Evolutionary conservation across 768 basidiomycete genomes (phyloP), one percentile per base, ranked within the genome.

Genomic region (Sarcodon aspratus): DNA sequence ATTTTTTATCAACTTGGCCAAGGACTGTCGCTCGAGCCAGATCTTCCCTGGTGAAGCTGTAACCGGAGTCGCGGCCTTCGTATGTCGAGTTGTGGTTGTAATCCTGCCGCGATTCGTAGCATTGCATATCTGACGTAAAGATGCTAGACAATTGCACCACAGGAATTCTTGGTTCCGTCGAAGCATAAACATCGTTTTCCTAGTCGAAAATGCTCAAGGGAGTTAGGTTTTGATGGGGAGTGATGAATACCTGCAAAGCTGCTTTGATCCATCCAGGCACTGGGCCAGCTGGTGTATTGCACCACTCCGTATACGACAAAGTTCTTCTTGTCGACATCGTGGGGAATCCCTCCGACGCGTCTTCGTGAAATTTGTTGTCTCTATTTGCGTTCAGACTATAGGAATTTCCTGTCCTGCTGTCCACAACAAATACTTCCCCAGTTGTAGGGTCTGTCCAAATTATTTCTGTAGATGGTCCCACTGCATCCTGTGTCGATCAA

Each of bases 1-100:
- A 98, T 66, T 97, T 99, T 52, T 69, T 64, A 63, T 98, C 96
- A 42, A 98, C 79, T 61, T 99, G 96, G 50, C 75, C 77, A 45
- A 98, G 73, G 45, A 92, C 73, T 46, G 61, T 61, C 21, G 84
- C 83, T 27, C 63, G 58, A 15, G 56, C 59, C 35, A 98, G 71
- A 51, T 82, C 78, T 27, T 68, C 64, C 53, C 73, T 75, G 33
- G 61, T 61, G 55, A 85, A 77, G 13, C 50, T 47, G 8, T 51
- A 48, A 12, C 35, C n/a, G 7, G 48, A 44, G 3, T 8, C 15
- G 18, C 11, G 42, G 13, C 27, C 31, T 15, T 33, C 34, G 17
- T 46, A 11, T 21, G 44, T 36, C 17, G 7, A 27, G 2, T 31
- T 35, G 31, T 40, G 27, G 17, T 9, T 11, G 5, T 17, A n/a